Base-by-base conservation (phyloP, 2,329 filamentous ascomycete species). In the Albophoma yamanashiensis region DNA sequence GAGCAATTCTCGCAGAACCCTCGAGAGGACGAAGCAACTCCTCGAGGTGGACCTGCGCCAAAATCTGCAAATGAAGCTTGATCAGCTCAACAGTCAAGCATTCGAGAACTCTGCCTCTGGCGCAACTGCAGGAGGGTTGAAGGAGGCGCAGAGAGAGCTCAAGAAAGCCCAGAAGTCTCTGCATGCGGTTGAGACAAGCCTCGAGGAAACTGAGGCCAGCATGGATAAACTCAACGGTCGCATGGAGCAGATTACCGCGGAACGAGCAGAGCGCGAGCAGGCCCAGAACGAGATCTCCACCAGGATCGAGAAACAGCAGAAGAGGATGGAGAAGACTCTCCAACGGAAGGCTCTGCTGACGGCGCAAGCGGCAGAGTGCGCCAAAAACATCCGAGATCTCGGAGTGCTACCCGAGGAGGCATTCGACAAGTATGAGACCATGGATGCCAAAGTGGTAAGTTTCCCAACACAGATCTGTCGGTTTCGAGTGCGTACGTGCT, bases 381-480 rank as follows among this genome's bases (percentile, higher is more conserved):
- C 87, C 62, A 89, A 91, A 69, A 93, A 92, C 64, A 97, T 99
- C 67, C 88, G 93, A 55, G 92, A 96, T 65, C 80, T 99, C 8
- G 94, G 94, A 65, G 92, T 96, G 22, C 81, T 99, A 20, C 93
- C 94, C 0, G 92, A 97, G 63, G 92, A 97, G 68, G 92, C 93
- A 0, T 94, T 96, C 71, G 89, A 89, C 65, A 94, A 92, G 69
- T 99, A 96, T 71, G 86, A 90, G 69, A 88, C 88, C 66, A 89
- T 91, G 73, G 88, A 91, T 66, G 86, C 88, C 34, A 90, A 92
- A 63, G 84, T 82, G 57, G 89, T 93, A 75, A 75, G 82, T 75
- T 7, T 25, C 45, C 43, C 50, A 14, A 59, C 25, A 2, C 8
- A 27, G 9, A 6, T 36, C 31, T 15, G 4, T 12, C 12, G 38